These are phyloP conservation scores for Tulasnella sp. DNA, from an alignment of 768 basidiomycete genomes.

Conservation along the genomic window DNA sequence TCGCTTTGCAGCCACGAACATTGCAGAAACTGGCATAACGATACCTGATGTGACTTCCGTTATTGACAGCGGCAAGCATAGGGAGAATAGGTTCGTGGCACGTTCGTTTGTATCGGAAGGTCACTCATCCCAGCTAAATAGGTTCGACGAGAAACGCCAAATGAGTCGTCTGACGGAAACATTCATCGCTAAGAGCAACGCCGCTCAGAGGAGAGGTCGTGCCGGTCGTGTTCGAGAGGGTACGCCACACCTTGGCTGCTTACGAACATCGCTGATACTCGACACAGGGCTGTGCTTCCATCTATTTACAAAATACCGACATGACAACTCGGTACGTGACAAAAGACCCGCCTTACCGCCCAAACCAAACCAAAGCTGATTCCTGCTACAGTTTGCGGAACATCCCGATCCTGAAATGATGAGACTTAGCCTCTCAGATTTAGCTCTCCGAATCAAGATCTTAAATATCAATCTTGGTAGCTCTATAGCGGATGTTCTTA, in stretches of 20 bases:
- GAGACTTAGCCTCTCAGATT: slow-evolving; percentile 87
- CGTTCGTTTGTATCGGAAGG: neutral
- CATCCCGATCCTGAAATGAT: slow-evolving; percentile 95
- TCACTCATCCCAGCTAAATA: slow-evolving; percentile 41
- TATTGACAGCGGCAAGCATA: slow-evolving; percentile 90
- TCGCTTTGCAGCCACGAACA: slow-evolving; percentile 70
- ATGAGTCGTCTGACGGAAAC: slow-evolving; percentile 90
- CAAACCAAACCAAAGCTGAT: too few relatives aligned
- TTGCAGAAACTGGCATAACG: slow-evolving; percentile 96
- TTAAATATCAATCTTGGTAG: slow-evolving; percentile 84
- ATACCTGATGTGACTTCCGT: slow-evolving; percentile 98
- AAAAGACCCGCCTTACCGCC: neutral
- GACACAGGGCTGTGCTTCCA: slow-evolving; percentile 91
- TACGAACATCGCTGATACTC: slow-evolving; percentile 42
- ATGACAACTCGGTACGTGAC: slow-evolving; percentile 71
- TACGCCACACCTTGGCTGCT: neutral
- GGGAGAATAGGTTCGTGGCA: slow-evolving; percentile 77
- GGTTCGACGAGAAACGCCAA: slow-evolving; percentile 97
- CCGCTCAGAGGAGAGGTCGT: slow-evolving; percentile 59
- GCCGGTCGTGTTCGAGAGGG: slow-evolving; percentile 34
- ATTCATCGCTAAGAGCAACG: slow-evolving; percentile 89
- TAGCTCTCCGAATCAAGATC: slow-evolving; percentile 90
- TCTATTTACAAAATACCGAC: slow-evolving; percentile 84
- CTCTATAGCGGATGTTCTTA: slow-evolving; percentile 88
- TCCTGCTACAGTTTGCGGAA: slow-evolving; percentile 68